Conservation (phyloP, 192 early-diverging fungal species). For the Backusella mclennaniae region DNA sequence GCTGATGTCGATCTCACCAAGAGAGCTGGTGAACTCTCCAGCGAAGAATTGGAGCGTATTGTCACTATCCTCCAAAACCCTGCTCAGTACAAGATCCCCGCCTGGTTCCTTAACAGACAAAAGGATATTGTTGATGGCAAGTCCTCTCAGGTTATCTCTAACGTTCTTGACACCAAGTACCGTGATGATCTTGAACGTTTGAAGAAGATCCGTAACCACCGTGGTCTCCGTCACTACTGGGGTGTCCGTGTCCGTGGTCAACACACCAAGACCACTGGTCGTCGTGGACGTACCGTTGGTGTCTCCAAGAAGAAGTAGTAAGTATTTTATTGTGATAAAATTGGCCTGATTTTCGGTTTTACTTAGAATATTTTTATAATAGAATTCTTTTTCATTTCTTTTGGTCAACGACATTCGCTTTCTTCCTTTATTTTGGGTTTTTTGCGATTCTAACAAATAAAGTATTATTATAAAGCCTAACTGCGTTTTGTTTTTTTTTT, state of each 20-base stretch:
- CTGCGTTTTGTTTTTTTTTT: background rate
- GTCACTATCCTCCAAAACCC: slow-evolving; percentile 99
- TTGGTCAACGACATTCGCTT: slow-evolving; percentile 5
- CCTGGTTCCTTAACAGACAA: slow-evolving; percentile 99
- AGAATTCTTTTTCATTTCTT: background rate
- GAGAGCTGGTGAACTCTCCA: slow-evolving; percentile 96
- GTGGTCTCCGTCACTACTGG: slow-evolving; percentile 99
- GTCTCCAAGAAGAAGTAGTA: slow-evolving; percentile 95
- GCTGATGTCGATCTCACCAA: slow-evolving; percentile 97
- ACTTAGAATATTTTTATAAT: background rate
- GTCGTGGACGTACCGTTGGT: slow-evolving; percentile 95
- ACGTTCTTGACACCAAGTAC: slow-evolving; percentile 92
- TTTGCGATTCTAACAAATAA: slow-evolving; percentile 7
- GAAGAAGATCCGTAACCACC: slow-evolving; percentile 99
- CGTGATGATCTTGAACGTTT: slow-evolving; percentile 99
- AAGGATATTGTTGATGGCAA: slow-evolving; percentile 96
- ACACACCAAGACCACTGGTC: slow-evolving; percentile 99
- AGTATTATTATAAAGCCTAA: slow-evolving; percentile 3
- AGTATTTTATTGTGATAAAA: background rate
- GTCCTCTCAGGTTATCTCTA: slow-evolving; percentile 93
- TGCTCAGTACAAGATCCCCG: slow-evolving; percentile 98
- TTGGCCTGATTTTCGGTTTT: background rate
- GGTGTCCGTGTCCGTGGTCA: slow-evolving; percentile 99
- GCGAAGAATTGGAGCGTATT: slow-evolving; percentile 97
- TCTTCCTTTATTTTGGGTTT: slow-evolving; percentile 8